phyloP scores from a whole-genome alignment of 2,329 filamentous ascomycete genomes.

The Coniochaeta pulveracea region DNA sequence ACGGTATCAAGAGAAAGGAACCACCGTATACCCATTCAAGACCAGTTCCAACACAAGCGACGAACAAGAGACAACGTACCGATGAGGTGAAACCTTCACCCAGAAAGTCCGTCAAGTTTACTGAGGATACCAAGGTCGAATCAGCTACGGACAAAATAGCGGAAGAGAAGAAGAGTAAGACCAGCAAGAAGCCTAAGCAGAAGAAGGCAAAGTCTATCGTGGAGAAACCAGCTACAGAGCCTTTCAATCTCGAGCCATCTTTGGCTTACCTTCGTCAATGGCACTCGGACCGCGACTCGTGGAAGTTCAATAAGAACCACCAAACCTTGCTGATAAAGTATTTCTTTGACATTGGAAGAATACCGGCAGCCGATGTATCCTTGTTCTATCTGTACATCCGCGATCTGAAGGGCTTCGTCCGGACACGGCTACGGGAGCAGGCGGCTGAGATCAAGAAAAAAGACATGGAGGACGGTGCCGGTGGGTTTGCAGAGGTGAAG shows the following conservation, averaged over 20 bases:
- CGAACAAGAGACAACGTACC: constrained; percentile 22
- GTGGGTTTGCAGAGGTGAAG: constrained; percentile 31
- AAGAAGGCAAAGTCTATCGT: constrained; percentile 23
- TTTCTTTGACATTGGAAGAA: constrained; percentile 57
- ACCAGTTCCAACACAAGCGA: constrained; percentile 7
- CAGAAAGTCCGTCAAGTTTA: constrained; percentile 38
- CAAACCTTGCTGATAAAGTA: constrained; percentile 80
- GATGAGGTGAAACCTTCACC: constrained; percentile 13
- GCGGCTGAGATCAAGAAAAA: constrained; percentile 50
- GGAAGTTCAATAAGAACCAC: constrained; percentile 96
- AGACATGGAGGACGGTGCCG: constrained; percentile 37
- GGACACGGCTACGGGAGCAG: constrained; percentile 55
- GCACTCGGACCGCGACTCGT: constrained; percentile 55
- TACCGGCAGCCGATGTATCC: constrained; percentile 59
- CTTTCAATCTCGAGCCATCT: constrained; percentile 44
- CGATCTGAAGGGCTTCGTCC: constrained; percentile 65
- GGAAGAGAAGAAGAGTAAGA: constrained; percentile 5
- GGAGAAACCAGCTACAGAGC: constrained; percentile 21
- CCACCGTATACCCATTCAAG: constrained; percentile 30
- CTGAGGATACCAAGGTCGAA: constrained; percentile 27
- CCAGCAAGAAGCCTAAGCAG: constrained; percentile 16
- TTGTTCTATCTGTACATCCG: constrained; percentile 67
- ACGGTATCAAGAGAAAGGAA: constrained; percentile 36
- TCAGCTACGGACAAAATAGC: constrained; percentile 6
- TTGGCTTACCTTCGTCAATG: constrained; percentile 70